These are phyloP conservation scores for Aegilops sharonensis DNA, from an alignment of 176 grass and related monocot species.

Conservation along the genomic window DNA sequence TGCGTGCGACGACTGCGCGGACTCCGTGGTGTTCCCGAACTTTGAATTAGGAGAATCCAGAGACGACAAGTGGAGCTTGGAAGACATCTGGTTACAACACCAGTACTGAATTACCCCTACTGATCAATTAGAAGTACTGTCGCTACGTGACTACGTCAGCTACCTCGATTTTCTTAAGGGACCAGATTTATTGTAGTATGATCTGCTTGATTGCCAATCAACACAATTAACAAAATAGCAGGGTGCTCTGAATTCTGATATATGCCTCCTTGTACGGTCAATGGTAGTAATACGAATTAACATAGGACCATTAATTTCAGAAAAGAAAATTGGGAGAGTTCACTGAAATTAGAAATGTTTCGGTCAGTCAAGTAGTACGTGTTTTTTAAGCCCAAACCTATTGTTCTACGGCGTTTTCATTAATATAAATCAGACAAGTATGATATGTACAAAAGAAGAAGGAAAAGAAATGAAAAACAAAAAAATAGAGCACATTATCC, in stretches of 20 bases:
- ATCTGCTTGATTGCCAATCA: not conserved
- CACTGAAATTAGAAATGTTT: too few relatives aligned
- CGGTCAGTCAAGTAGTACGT: too few relatives aligned
- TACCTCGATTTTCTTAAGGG: not conserved
- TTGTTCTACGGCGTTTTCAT: too few relatives aligned
- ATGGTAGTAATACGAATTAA: too few relatives aligned
- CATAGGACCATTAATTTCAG: too few relatives aligned
- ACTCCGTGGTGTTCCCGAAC: constrained; percentile 27
- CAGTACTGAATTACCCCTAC: not conserved
- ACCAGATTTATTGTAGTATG: not conserved
- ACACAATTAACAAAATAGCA: not conserved
- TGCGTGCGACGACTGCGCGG: constrained; percentile 29
- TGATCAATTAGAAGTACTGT: not conserved
- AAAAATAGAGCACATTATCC: too few relatives aligned
- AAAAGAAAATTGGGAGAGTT: too few relatives aligned
- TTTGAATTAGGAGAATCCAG: constrained; percentile 36
- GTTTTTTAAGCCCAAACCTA: too few relatives aligned
- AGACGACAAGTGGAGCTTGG: constrained; percentile 62
- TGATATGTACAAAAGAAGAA: too few relatives aligned
- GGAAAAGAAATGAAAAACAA: too few relatives aligned
- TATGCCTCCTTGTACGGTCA: not conserved
- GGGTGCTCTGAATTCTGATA: not conserved
- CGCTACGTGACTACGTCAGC: not conserved
- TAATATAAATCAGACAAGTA: too few relatives aligned
- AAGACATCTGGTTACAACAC: constrained; percentile 55